Base-by-base conservation (phyloP, 768 basidiomycete species). In the Tricholoma saponaceum region DNA sequence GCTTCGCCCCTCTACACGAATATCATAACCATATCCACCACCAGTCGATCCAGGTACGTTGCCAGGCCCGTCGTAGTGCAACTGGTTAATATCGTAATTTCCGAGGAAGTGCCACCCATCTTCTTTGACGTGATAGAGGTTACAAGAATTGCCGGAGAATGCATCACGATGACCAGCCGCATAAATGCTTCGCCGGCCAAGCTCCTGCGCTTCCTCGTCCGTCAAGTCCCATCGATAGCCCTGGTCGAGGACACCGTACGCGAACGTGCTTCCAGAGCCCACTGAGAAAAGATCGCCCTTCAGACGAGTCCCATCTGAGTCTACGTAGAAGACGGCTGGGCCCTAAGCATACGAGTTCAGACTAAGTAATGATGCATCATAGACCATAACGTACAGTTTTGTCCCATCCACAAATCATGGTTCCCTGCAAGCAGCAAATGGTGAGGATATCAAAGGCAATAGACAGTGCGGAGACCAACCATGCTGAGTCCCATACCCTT, bases 371-470 rank as follows among this genome's bases (percentile, higher is more conserved):
- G 39, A 3, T 51, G 10, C 43, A 23, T 59, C n/a, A 20, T 30
- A 1, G 13, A 52, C 20, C 25, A 33, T 12, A 30, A 74, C 87
- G 65, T 59, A 90, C 91, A 12, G 95, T 98, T 79, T 98, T 98
- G 76, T 99, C 97, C 95, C 95, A 98, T 25, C 97, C 97, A 66
- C 95, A 98, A 56, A 99, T 95, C 97, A 98, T 99, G 0, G 97
- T 99, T 51, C 97, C 97, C 94, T 95, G 64, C 50, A 3, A 50
- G 33, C 58, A 37, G 43, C 37, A 13, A 22, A 50, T 18, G 54
- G 47, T 43, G 20, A 14, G 28, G 52, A 18, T 4, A 13, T 10
- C 2, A 12, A 44, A n/a, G 2, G 26, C 22, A 18, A 22, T 9
- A 58, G 20, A 20, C 25, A 51, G 51, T 44, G 52, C 46, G 22